A percentile compares a stretch with the other conserved stretches of the same genome.
These are phyloP conservation scores for Fusarium tricinctum DNA, from an alignment of 2,329 filamentous ascomycete species.

Conservation along the genomic window DNA sequence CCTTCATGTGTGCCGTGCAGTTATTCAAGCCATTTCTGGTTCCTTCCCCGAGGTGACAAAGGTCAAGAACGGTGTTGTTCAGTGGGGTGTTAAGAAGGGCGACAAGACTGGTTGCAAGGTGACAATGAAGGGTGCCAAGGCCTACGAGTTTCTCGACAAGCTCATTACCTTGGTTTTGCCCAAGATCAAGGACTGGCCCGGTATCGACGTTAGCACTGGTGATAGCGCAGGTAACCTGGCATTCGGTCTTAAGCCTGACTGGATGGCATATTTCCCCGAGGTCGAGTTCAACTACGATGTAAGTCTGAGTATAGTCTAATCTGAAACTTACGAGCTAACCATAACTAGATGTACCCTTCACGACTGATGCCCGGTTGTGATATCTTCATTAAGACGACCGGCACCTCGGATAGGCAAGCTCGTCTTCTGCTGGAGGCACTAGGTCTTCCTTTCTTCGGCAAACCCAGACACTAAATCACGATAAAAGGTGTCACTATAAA, in stretches of 20 bases:
- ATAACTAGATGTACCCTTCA: slow-evolving; percentile 68
- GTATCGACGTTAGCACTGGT: slow-evolving; percentile 74
- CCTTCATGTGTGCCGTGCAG: slow-evolving; percentile 85
- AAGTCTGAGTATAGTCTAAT: slow-evolving; percentile 57
- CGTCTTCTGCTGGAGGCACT: slow-evolving; percentile 72
- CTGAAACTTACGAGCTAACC: slow-evolving; percentile 25
- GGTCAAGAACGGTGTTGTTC: slow-evolving; percentile 77
- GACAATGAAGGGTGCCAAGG: slow-evolving; percentile 81
- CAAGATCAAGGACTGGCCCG: slow-evolving; percentile 95
- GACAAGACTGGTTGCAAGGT: slow-evolving; percentile 82
- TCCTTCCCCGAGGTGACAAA: slow-evolving; percentile 78
- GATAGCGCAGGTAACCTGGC: slow-evolving; percentile 90
- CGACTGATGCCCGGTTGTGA: slow-evolving; percentile 88
- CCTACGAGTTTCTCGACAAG: slow-evolving; percentile 93
- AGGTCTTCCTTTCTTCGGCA: slow-evolving; percentile 81
- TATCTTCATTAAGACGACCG: slow-evolving; percentile 86
- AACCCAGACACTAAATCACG: slow-evolving; percentile 63
- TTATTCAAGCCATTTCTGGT: slow-evolving; percentile 88
- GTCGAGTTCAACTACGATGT: slow-evolving; percentile 96
- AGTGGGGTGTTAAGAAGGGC: slow-evolving; percentile 81
- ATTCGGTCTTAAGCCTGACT: slow-evolving; percentile 82
- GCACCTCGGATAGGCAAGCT: slow-evolving; percentile 87
- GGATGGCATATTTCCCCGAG: slow-evolving; percentile 90
- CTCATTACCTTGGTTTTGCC: slow-evolving; percentile 91
- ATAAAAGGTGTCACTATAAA: slow-evolving; percentile 12